These are phyloP conservation scores for Arabis hirsuta DNA, from an alignment of 345 rosid species.

Conservation along the genomic window DNA sequence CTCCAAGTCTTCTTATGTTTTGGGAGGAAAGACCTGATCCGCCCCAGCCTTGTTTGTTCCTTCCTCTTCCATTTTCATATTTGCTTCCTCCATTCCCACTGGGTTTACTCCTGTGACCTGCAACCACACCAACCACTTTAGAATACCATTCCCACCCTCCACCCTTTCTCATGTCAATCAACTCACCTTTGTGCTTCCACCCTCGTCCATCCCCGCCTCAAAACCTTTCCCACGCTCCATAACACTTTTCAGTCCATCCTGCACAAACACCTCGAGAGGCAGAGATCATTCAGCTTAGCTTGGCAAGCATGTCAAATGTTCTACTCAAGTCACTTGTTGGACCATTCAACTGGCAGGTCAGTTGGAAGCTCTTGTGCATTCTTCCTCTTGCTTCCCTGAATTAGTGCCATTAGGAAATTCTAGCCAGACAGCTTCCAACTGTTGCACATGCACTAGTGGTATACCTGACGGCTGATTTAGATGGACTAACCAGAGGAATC, in stretches of 20 bases:
- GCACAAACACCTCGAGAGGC: conserved; percentile 30
- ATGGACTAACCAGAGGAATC: too few species aligned
- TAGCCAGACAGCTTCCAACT: too few species aligned
- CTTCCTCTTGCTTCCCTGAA: too few species aligned
- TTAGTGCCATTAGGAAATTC: too few species aligned
- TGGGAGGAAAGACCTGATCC: conserved; percentile 55
- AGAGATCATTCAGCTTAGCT: conserved; percentile 17
- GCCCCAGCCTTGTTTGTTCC: conserved; percentile 52
- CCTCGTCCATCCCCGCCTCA: conserved; percentile 55
- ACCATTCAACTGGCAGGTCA: conserved; percentile 13
- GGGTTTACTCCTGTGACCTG: conserved; percentile 60
- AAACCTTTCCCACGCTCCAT: conserved; percentile 62
- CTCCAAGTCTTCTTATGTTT: conserved; percentile 44
- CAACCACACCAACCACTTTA: conserved; percentile 36
- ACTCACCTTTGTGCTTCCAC: conserved; percentile 59
- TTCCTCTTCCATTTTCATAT: conserved; percentile 71
- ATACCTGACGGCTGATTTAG: too few species aligned
- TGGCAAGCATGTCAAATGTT: conserved; percentile 15
- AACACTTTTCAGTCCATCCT: conserved; percentile 63
- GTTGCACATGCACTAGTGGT: too few species aligned
- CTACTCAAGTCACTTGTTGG: conserved; percentile 24
- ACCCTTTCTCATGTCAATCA: neutral
- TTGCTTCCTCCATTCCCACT: conserved; percentile 67
- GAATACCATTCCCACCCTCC: neutral
- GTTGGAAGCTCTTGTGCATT: too few species aligned